A percentile compares a stretch with the other conserved stretches of the same genome.
Conservation (phyloP, 148 eudicot species). For the Vaccinium myrtillus region DNA sequence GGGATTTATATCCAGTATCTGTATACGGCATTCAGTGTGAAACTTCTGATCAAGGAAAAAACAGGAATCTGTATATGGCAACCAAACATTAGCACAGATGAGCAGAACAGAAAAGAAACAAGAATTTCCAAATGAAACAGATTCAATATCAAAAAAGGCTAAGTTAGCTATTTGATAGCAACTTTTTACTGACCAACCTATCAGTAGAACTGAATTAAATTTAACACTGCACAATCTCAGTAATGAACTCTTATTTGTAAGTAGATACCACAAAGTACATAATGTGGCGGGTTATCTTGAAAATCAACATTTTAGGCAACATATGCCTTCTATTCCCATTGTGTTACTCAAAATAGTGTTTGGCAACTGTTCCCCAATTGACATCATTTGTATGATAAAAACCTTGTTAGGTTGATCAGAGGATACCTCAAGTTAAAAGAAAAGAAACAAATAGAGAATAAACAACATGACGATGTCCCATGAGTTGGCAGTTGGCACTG, state of each 20-base stretch:
- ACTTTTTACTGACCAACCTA: background rate
- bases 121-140: background rate
- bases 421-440: background rate
- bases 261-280: background rate
- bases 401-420: background rate
- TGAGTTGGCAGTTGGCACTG: background rate
- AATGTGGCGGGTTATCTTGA: background rate
- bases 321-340: background rate
- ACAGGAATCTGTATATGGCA: background rate
- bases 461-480: background rate
- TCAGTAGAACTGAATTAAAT: background rate
- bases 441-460: background rate
- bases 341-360: background rate
- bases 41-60: background rate
- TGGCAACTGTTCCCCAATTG: background rate
- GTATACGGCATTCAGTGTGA: constrained; percentile 23
- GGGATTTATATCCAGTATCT: constrained; percentile 91
- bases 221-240: background rate
- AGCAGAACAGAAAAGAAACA: background rate
- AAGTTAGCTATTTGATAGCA: constrained; percentile 1
- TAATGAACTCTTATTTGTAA: background rate
- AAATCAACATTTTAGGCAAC: background rate
- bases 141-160: background rate
- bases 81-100: no score
- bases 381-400: background rate